Evolutionary conservation across 768 basidiomycete species (phyloP).

Genomic region (Boletus reticuloceps): DNA sequence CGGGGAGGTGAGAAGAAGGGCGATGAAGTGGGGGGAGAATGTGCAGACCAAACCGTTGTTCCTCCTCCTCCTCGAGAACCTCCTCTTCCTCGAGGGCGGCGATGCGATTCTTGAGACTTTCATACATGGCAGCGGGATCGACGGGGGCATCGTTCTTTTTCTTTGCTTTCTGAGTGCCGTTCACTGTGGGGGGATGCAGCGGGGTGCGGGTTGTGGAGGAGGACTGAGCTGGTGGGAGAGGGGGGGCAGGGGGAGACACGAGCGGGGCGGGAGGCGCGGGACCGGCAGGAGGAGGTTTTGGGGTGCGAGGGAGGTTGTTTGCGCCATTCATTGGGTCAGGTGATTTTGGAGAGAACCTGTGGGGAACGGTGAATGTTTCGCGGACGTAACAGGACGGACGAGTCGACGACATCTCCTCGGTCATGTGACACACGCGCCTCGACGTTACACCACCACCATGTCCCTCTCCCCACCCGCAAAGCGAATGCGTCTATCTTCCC

Average conservation of each 20-base stretch:
- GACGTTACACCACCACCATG: neutral
- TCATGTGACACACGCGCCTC: conserved; percentile 19
- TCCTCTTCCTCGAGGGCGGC: conserved; percentile 88
- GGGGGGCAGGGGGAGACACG: conserved; percentile 9
- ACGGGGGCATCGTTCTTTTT: conserved; percentile 64
- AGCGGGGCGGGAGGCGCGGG: conserved; percentile 57
- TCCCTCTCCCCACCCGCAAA: conserved; percentile 46
- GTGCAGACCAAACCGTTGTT: conserved; percentile 66
- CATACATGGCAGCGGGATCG: conserved; percentile 85
- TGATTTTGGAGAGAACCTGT: conserved; percentile 21
- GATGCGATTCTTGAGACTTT: conserved; percentile 84
- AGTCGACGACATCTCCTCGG: neutral
- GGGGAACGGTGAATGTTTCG: conserved; percentile 25
- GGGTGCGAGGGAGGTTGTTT: conserved; percentile 28
- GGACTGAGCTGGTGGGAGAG: conserved; percentile 37
- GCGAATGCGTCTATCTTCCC: conserved; percentile 62
- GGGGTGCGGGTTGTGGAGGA: conserved; percentile 33
- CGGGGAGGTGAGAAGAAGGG: conserved; percentile 12
- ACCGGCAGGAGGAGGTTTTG: conserved; percentile 55
- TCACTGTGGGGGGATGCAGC: conserved; percentile 28
- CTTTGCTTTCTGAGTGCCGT: conserved; percentile 56
- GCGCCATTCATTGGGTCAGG: conserved; percentile 47
- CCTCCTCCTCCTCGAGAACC: conserved; percentile 84
- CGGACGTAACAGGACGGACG: neutral
- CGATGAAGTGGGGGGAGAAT: neutral